Evolutionary conservation across 2,329 filamentous ascomycete species (phyloP), one percentile per base, ranked within the genome.

Genomic region (Cercospora sesami): DNA sequence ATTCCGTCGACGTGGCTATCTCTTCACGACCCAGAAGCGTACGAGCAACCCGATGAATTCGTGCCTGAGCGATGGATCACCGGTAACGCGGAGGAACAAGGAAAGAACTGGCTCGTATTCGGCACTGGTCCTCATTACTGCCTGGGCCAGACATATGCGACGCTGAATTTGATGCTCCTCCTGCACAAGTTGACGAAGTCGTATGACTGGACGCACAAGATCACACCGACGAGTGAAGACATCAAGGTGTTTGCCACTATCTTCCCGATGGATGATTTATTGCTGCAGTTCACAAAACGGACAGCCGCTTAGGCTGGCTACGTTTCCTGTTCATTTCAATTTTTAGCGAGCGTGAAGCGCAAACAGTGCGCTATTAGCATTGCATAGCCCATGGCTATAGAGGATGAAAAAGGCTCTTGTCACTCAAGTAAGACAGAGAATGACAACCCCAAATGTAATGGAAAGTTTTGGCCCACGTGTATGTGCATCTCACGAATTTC

Each of bases 181-280:
- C 63, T 78, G 68, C 76, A 78, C 72, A 77, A 77, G 71, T 64
- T 78, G 59, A 69, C 68, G 55, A 69, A 70, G 21, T 72, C 75
- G 60, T 74, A 77, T 73, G 89, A 98, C 80, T 98, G 94, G 94
- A 87, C 89, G 79, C 95, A 99, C 80, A 89, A 93, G 78, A 82
- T 93, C 18, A 98, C 95, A 10, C 88, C 91, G 0, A 77, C 85
- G 68, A 96, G 92, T 0, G 95, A 99, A 83, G 90, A 96, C 81
- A 98, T 99, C 81, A 94, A 96, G 84, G 94, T 98, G 73, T 99
- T 98, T 82, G 95, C 95, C 48, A 97, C 93, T 30, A 96, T 99
- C 75, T 99, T 99, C 86, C 95, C 95, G 66, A 91, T 91, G 91
- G 94, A 77, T 51, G 74, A 77, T 63, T 53, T 77, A 31, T 60